These are phyloP conservation scores for Fusarium sublunatum DNA, from an alignment of 2,329 filamentous ascomycete genomes.

Conservation along the genomic window DNA sequence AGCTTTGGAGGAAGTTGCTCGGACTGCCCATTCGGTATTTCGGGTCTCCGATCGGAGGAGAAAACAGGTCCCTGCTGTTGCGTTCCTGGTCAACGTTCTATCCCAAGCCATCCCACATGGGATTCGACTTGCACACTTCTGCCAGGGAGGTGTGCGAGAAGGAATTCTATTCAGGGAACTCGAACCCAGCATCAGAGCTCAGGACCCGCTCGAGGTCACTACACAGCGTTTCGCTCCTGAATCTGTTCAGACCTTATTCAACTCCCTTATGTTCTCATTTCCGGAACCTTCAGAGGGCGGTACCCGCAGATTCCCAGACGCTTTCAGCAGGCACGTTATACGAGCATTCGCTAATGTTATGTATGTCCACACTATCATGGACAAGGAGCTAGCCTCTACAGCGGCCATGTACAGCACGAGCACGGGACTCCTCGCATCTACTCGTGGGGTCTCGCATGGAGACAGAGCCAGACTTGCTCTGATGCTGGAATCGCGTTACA, in stretches of 20 bases:
- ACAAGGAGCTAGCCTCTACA: slow-evolving; percentile 28
- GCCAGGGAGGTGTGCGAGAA: slow-evolving; percentile 27
- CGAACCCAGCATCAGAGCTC: slow-evolving; percentile 15
- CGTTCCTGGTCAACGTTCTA: slow-evolving; percentile 21
- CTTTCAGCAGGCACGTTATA: slow-evolving; percentile 15
- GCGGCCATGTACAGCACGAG: slow-evolving; percentile 28
- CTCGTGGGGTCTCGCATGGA: slow-evolving; percentile 19
- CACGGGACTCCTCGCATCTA: slow-evolving; percentile 17
- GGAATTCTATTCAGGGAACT: slow-evolving; percentile 24
- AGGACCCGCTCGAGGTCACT: slow-evolving; percentile 25
- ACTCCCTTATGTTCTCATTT: slow-evolving; percentile 11
- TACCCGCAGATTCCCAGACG: slow-evolving; percentile 13
- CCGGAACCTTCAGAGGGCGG: slow-evolving; percentile 13
- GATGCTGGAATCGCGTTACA: slow-evolving; percentile 27
- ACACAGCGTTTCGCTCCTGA: slow-evolving; percentile 19
- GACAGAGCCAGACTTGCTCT: slow-evolving; percentile 26
- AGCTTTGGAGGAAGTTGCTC: slow-evolving; percentile 28
- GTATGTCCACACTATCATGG: slow-evolving; percentile 26
- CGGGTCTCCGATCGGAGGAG: slow-evolving; percentile 25
- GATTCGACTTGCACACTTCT: slow-evolving; percentile 25
- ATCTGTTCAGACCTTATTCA: slow-evolving; percentile 16
- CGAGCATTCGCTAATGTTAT: slow-evolving; percentile 20
- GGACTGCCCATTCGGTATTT: slow-evolving; percentile 25
- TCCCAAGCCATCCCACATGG: slow-evolving; percentile 24
- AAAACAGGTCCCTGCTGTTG: slow-evolving; percentile 26